Evolutionary conservation across 441 rosid genomes (phyloP).

Genomic region (Erodium trifolium): DNA sequence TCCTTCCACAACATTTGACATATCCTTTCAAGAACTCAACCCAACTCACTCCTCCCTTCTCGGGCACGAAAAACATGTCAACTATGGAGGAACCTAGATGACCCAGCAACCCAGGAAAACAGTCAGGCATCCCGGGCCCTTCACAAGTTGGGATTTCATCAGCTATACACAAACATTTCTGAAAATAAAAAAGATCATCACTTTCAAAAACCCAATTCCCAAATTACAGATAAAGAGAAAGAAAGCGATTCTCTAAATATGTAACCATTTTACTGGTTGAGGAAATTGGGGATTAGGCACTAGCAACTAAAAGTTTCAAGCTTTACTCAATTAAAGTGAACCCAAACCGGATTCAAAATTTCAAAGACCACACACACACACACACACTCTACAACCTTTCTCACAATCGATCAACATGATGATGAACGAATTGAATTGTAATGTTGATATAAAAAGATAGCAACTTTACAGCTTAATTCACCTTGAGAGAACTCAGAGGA

Average conservation of each 20-base stretch:
- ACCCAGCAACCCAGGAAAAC: slow-evolving; percentile 39
- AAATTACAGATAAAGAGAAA: background rate
- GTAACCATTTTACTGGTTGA: background rate
- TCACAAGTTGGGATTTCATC: slow-evolving; percentile 36
- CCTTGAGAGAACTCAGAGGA: slow-evolving; percentile 56
- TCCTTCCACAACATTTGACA: slow-evolving; percentile 70
- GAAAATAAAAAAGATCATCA: slow-evolving; percentile 10
- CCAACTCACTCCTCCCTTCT: slow-evolving; percentile 60
- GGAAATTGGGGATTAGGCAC: background rate
- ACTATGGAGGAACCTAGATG: slow-evolving; percentile 50
- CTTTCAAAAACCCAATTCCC: background rate
- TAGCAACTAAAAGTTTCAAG: too few species aligned
- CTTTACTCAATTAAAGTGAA: too few species aligned
- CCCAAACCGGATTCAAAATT: background rate
- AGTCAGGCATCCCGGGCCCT: slow-evolving; percentile 30
- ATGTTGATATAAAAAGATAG: background rate
- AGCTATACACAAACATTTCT: slow-evolving; percentile 55
- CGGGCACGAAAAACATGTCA: slow-evolving; percentile 50
- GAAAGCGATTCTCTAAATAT: background rate
- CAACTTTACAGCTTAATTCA: slow-evolving; percentile 9
- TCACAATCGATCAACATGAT: background rate
- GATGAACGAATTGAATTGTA: background rate
- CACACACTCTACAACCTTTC: background rate
- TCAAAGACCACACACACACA: background rate
- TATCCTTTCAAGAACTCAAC: slow-evolving; percentile 64